Base-by-base conservation (phyloP, 352 stramenopile genomes). In the Phytophthora niederhauseri region DNA sequence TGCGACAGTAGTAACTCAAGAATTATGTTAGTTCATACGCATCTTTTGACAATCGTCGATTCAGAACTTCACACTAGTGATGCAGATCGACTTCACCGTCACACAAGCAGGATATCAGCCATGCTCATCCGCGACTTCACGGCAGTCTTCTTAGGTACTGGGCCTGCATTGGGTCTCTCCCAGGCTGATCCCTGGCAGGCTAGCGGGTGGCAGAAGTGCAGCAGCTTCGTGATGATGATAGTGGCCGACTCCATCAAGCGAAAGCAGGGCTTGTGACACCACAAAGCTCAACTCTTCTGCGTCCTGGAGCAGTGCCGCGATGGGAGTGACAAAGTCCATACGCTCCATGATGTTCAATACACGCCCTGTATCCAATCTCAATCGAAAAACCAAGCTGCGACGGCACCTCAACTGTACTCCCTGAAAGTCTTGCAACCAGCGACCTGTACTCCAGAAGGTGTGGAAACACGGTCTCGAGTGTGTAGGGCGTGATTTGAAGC, bases 401-500 rank as follows among this genome's bases (percentile, higher is more conserved):
- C 6, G 61, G 31, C 30, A 64, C 61, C 56, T 36, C 9, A n/a
- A 68, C 15, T 8, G 49, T 19, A 5, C 24, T 68, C 14, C 31
- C 61, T 6, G 57, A 30, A 2, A 68, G 53, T 8, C 6, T 28
- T 9, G 55, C 22, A 15, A 57, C 53, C 17, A 68, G 8, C 3
- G 7, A 6, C 6, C 43, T 17, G 22, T 63, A 22, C 17, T 17
- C 6, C 17, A 63, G 54, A 0, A 64, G 19, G 45, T 77, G 66
- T 8, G 49, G 66, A 22, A 77, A 72, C 36, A 61, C 60, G 20
- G 22, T 28, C 9, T 49, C 31, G 30, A 77, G n/a, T 11, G 66
- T 68, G 49, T 20, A 30, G 0, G 8, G 19, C 20, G 70, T 72
- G 36, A 74, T 57, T 17, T 26, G 52, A 45, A 77, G 30, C n/a